These are phyloP conservation scores for Hymenochaete sp. DNA, from an alignment of 1,284 basidiomycete species.

Conservation along the genomic window DNA sequence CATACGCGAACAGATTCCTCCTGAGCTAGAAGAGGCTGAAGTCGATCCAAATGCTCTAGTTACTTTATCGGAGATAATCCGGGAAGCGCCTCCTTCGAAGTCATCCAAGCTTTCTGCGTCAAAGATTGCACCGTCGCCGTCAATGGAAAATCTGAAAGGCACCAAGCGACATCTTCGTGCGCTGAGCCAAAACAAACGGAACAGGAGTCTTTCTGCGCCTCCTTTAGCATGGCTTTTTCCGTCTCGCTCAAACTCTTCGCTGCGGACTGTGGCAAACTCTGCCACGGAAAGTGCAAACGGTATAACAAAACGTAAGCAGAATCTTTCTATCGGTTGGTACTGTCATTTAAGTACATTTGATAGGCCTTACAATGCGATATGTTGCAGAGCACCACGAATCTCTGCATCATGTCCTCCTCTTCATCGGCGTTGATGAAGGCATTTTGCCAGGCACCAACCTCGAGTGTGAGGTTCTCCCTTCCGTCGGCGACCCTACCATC, in stretches of 20 bases:
- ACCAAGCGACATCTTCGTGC: slow-evolving; percentile 25
- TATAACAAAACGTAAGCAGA: slow-evolving; percentile 13
- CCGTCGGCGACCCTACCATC: slow-evolving; percentile 29
- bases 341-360: slow-evolving; percentile 2
- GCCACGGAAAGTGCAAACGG: neutral
- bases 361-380: slow-evolving; percentile 53
- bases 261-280: slow-evolving; percentile 7
- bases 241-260: slow-evolving; percentile 22
- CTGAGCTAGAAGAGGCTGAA: slow-evolving; percentile 6
- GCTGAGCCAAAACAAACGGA: slow-evolving; percentile 34
- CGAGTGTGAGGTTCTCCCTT: slow-evolving; percentile 22
- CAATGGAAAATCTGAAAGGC: slow-evolving; percentile 25
- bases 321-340: slow-evolving; percentile 13
- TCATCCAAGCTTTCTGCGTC: slow-evolving; percentile 21
- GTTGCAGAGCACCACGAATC: slow-evolving; percentile 82
- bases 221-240: slow-evolving; percentile 57
- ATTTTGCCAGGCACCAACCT: slow-evolving; percentile 19
- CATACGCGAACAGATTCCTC: slow-evolving; percentile 21
- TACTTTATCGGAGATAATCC: slow-evolving; percentile 51
- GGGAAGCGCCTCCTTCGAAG: slow-evolving; percentile 30
- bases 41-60: slow-evolving; percentile 50
- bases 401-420: slow-evolving; percentile 65
- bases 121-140: slow-evolving; percentile 17
- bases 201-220: slow-evolving; percentile 64
- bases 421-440: slow-evolving; percentile 30